phyloP scores from a whole-genome alignment of 306 rosid genomes.

The Carpinus viminea region DNA sequence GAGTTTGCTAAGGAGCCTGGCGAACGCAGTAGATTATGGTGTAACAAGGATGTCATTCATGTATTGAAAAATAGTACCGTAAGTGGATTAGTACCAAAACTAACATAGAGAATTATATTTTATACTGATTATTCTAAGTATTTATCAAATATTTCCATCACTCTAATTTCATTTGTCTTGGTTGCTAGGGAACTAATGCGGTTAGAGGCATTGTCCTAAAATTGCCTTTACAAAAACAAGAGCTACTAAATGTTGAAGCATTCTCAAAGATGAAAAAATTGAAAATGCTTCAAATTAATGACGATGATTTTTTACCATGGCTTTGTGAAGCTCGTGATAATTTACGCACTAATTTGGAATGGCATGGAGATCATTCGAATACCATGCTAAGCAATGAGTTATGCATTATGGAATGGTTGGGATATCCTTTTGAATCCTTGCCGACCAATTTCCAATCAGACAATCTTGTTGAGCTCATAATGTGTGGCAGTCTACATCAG shows the following conservation, averaged over 20 bases:
- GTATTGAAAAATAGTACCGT: constrained; percentile 15
- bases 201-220: constrained; percentile 22
- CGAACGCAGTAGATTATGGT: constrained; percentile 22
- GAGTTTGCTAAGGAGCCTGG: constrained; percentile 17
- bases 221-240: constrained; percentile 11
- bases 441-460: constrained; percentile 10
- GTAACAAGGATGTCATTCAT: constrained; percentile 9
- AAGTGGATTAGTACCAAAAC: not conserved
- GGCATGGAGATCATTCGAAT: no score
- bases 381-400: constrained; percentile 17
- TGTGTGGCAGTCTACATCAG: constrained; percentile 14
- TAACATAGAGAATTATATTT: no score
- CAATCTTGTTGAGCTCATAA: constrained; percentile 25
- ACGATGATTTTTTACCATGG: no score
- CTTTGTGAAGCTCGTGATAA: no score
- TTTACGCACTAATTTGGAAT: no score
- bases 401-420: constrained; percentile 23
- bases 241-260: no score
- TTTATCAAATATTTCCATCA: no score
- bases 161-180: not conserved
- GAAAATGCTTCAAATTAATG: no score
- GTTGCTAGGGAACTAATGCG: constrained; percentile 22
- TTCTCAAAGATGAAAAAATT: no score
- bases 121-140: no score
- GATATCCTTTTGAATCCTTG: constrained; percentile 8